Base-by-base conservation (phyloP, 2,329 filamentous ascomycete genomes). In the Aspergillus proliferans region DNA sequence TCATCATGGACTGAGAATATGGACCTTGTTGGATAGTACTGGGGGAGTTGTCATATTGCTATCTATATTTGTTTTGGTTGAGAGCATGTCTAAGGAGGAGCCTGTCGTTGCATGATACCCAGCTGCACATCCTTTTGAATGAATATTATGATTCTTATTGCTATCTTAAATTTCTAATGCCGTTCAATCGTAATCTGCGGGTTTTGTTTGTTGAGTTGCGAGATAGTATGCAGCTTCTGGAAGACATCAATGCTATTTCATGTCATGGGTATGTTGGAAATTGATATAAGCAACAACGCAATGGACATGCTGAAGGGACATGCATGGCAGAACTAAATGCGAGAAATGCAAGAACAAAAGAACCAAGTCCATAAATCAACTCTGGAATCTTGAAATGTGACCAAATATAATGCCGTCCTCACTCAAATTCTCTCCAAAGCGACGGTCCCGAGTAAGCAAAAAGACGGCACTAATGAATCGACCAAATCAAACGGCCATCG, bases 401-500 rank as follows among this genome's bases (percentile, higher is more conserved):
- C 10, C 9, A 10, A 30, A 30, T 30, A 10, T 30, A 9, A 30
- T 30, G 26, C 10, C 26, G 10, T 30, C 26, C 26, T 12, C 26
- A 30, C 26, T 9, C 26, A 30, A 30, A 10, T 30, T 30, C 26
- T 10, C 9, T 12, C 26, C 9, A 18, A 15, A 36, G 34, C 7
- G 34, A 8, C 14, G 14, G 15, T 5, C 34, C 34, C 6, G 15
- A 36, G 34, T 7, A 36, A 36, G 10, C 26, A 12, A 30, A 30
- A 30, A 12, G 26, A 30, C 26, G 26, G 26, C 12, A 30, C 10
- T 12, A 14, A 15, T 43, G 6, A 19, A 19, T 14, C 5, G n/a
- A 15, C 18, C 28, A 6, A 49, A 38, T 62, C 54, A 73, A 51
- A 75, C 66, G 45, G 50, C 51, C 66, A 61, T 68, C 14, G 56